Conservation (phyloP, 2,329 filamentous ascomycete genomes). For the Dryadomyces quercus-mongolicae region DNA sequence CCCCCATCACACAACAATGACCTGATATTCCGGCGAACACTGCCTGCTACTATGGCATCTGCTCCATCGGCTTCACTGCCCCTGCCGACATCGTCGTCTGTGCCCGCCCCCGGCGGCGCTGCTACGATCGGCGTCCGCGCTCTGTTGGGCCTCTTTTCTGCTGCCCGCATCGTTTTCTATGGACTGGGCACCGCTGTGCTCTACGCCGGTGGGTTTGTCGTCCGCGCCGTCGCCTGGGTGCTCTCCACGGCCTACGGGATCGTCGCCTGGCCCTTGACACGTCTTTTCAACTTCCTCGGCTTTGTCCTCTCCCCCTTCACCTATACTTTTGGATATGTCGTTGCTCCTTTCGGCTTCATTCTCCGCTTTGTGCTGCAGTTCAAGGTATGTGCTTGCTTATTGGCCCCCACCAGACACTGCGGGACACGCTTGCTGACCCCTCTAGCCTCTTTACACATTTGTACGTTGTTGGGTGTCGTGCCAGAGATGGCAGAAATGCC, state of each 20-base stretch:
- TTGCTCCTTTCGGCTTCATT: slow-evolving; percentile 16
- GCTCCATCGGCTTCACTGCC: not conserved
- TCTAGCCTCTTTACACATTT: slow-evolving; percentile 30
- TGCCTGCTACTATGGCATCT: not conserved
- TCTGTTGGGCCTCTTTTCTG: slow-evolving; percentile 1
- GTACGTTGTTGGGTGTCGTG: slow-evolving; percentile 34
- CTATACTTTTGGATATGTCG: slow-evolving; percentile 19
- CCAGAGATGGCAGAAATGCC: no score
- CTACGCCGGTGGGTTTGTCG: not conserved
- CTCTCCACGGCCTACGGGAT: not conserved
- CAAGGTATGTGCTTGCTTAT: slow-evolving; percentile 18
- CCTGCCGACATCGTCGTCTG: not conserved
- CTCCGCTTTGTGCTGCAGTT: slow-evolving; percentile 17
- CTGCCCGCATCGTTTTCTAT: not conserved
- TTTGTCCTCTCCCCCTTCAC: slow-evolving; percentile 25
- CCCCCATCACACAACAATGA: not conserved
- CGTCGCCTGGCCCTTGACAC: slow-evolving; percentile 10
- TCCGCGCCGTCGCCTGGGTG: slow-evolving; percentile 4
- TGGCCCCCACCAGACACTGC: not conserved
- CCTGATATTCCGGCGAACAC: not conserved
- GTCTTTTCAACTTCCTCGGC: slow-evolving; percentile 16
- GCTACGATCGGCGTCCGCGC: slow-evolving; percentile 1
- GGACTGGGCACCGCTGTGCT: not conserved
- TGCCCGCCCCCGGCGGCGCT: not conserved
- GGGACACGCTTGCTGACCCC: slow-evolving; percentile 1